Conservation (phyloP, 1,284 basidiomycete genomes). For the Sanguinoderma infundibulare region DNA sequence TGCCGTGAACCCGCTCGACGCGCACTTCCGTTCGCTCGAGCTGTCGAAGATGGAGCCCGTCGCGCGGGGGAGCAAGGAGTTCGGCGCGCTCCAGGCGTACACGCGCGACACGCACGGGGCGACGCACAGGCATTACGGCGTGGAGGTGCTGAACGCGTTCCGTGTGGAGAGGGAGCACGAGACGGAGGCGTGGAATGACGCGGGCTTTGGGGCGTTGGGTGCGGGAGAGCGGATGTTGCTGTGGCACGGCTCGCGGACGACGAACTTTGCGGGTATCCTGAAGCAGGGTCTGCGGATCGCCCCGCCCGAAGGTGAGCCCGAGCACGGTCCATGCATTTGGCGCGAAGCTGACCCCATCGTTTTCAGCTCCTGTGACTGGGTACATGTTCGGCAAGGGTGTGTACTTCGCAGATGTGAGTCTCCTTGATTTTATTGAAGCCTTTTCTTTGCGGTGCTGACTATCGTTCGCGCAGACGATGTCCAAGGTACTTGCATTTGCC, state of each 20-base stretch:
- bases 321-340: background rate
- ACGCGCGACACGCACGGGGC: slow-evolving; percentile 58
- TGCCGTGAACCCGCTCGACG: slow-evolving; percentile 60
- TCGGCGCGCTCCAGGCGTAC: slow-evolving; percentile 53
- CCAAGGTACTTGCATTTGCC: slow-evolving; percentile 43
- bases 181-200: slow-evolving; percentile 54
- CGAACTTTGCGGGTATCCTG: slow-evolving; percentile 70
- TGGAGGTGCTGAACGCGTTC: slow-evolving; percentile 54
- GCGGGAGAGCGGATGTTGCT: slow-evolving; percentile 61
- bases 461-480: slow-evolving; percentile 56
- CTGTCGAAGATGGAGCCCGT: slow-evolving; percentile 60
- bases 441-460: background rate
- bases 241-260: slow-evolving; percentile 70
- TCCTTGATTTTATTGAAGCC: background rate
- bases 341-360: slow-evolving; percentile 3
- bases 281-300: slow-evolving; percentile 72
- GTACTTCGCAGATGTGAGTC: slow-evolving; percentile 68
- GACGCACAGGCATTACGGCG: slow-evolving; percentile 52
- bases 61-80: slow-evolving; percentile 48
- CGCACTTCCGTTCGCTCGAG: slow-evolving; percentile 57
- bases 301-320: slow-evolving; percentile 62
- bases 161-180: slow-evolving; percentile 60
- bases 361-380: slow-evolving; percentile 53
- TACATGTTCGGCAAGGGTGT: slow-evolving; percentile 78
- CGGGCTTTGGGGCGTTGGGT: slow-evolving; percentile 47